Base-by-base conservation (phyloP, 495 filamentous ascomycete genomes). In the Aspergillus baeticus region DNA sequence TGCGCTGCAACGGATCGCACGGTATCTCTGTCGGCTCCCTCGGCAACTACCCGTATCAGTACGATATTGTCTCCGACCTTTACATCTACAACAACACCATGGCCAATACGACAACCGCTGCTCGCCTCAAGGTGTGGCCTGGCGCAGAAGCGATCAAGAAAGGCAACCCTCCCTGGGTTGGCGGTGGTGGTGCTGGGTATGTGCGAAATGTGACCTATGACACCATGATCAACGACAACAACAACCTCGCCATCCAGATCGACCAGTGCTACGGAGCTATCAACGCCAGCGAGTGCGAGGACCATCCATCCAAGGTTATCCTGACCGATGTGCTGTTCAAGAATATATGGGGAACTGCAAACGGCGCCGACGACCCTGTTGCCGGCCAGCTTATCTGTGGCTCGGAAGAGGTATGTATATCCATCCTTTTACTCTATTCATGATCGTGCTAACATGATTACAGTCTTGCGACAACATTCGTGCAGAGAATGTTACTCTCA, bases 161-260 rank as follows among this genome's bases (percentile, higher is more conserved):
- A 14, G 22, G 35, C 0, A 10, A 15, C n/a, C 37, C 37, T 7
- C 37, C 37, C 6, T 41, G 37, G 37, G 31, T 29, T 8, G 20
- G 35, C 7, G 54, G 54, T n/a, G 54, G 54, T 5, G 54, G 54
- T 2, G 1, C 14, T 3, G 54, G 54, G 4, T 36, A 20, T 17
- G 54, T 57, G 8, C 54, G 54, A 20, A 57, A 57, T 14, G 54
- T 57, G 18, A 57, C 54, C 11, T 57, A 57, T n/a, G 54, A 56
- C 14, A 22, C 20, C n/a, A 50, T 57, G 44, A 26, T 41, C 20
- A 50, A 36, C 36, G 26, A 36, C 33, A 57, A 57, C 45, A 50
- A 50, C 21, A 46, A 57, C 37, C 36, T 37, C 20, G 33, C 20
- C 14, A 23, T 44, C 17, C 41, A 42, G 14, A 51, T 53, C 26